These are phyloP conservation scores for Podochytrium sp. DNA, from an alignment of 192 early-diverging fungal species.

Conservation along the genomic window DNA sequence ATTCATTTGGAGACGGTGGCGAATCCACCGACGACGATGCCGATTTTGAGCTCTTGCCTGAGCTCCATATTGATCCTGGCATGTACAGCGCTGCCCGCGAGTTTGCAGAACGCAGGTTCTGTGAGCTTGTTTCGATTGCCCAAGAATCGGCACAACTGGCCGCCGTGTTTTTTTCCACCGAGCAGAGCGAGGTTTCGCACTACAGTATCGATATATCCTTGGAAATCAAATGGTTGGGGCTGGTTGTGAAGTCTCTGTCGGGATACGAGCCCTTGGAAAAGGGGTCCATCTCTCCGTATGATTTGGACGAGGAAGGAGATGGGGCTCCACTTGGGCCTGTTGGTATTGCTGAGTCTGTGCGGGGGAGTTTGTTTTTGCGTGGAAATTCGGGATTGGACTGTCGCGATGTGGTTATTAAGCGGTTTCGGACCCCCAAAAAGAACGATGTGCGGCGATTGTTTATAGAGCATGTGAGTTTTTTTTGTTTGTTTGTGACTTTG, in stretches of 20 bases:
- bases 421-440: background rate
- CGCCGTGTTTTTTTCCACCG: constrained; percentile 3
- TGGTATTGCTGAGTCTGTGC: constrained; percentile 20
- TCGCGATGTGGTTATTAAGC: constrained; percentile 23
- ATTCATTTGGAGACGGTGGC: background rate
- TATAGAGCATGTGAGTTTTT: background rate
- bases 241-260: constrained; percentile 23
- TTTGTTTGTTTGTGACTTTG: too few species aligned
- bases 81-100: background rate
- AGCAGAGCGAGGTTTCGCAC: background rate
- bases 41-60: constrained; percentile 3
- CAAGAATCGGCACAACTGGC: background rate
- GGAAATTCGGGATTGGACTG: background rate
- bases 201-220: constrained; percentile 18
- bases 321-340: constrained; percentile 30
- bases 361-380: constrained; percentile 2
- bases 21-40: constrained; percentile 18
- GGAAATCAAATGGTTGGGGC: constrained; percentile 26
- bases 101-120: constrained; percentile 11
- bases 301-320: constrained; percentile 38
- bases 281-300: constrained; percentile 18
- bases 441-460: background rate
- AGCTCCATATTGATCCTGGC: constrained; percentile 7
- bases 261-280: background rate
- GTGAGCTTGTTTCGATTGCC: background rate